Base-by-base conservation (phyloP, 23 red algal species). In the Gracilaria vermiculophylla region DNA sequence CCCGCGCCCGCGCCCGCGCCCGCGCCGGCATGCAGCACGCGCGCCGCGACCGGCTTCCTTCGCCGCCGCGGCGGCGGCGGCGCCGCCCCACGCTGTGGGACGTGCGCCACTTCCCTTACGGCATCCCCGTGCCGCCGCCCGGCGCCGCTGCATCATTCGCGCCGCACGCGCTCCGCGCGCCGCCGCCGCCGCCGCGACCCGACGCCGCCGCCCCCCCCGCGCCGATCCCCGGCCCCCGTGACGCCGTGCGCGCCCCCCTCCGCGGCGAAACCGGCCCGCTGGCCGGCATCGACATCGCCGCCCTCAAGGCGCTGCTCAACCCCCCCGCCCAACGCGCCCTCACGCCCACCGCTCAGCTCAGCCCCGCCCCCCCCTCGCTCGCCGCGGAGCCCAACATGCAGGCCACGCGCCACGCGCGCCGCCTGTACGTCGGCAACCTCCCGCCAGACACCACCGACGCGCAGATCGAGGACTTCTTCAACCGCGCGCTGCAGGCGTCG, bases 371-470 rank as follows among this genome's bases (percentile, higher is more conserved):
- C n/a, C n/a, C n/a, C n/a, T n/a, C n/a, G n/a, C n/a, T n/a, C n/a
- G n/a, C n/a, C n/a, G n/a, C n/a, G 14, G 85, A 95, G 15, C 64
- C 56, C 8, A 78, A 56, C 0, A 66, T 73, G 41, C 95, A 97
- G 42, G 77, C 75, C 0, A 94, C 95, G 10, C 78, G 91, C 9
- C 95, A 97, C 53, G 88, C 95, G 1, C 77, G 95, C 40, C 80
- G 95, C 6, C 54, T 97, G n/a, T 97, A 97, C 76, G 95, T 97
- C 14, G 95, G 95, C 2, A 97, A 97, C 50, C 81, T 97, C 0
- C 95, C 95, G 47, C 43, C 21, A 5, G 83, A 89, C 25, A 83
- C 91, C 13, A 93, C 95, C 8, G 95, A 97, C 9, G 53, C 56
- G 1, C 77, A 88, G 49, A 88, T 97, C 35, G 79, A 57, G 16